Base-by-base conservation (phyloP, 139 green algal species). In the Auxenochlorella pyrenoidosa region DNA sequence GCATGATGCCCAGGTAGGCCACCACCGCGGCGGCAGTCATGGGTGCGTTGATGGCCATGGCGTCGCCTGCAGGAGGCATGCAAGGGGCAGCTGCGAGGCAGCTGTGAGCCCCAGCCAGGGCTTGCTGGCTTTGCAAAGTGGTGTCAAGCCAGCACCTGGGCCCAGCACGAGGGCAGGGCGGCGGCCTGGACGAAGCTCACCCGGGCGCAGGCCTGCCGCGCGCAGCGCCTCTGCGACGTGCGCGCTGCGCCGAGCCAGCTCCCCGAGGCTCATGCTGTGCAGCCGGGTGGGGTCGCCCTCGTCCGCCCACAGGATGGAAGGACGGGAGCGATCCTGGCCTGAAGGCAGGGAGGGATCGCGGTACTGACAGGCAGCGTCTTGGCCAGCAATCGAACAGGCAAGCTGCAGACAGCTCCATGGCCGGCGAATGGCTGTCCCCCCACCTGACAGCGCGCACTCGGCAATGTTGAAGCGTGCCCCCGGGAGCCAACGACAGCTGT, bases 401-500 rank as follows among this genome's bases (percentile, higher is more conserved):
- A 15, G 19, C 63, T 71, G 63, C 26, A n/a, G 28, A 15, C 60
- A 4, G 63, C 26, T 36, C 5, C 13, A 16, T 13, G 63, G 6
- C 63, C 63, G 28, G 63, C 28, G 28, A 18, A 34, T 71, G 63
- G 13, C 60, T 71, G 63, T 30, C 73, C 18, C 24, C 43, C 36
- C 38, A 85, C 80, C 80, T 28, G 75, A 82, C 41, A 97, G 86
- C 0, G 93, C 93, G 43, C 77, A 88, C n/a, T 93, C 90, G 12
- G 96, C 96, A 44, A 96, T 92, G 88, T 99, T 99, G n/a, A 99
- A 79, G 0, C 84, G 79, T 5, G 93, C 94, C 22, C 94, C 95
- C 8, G 94, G 91, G 82, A 98, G 89, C 95, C 96, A 98, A 54
- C 65, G 60, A 30, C 71, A 88, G 13, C 80, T 58, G 60, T 96